Percentiles rank a stretch among this genome's conserved stretches.
Evolutionary conservation across 2,329 filamentous ascomycete genomes (phyloP).

Genomic region (Exophiala aquamarina): DNA sequence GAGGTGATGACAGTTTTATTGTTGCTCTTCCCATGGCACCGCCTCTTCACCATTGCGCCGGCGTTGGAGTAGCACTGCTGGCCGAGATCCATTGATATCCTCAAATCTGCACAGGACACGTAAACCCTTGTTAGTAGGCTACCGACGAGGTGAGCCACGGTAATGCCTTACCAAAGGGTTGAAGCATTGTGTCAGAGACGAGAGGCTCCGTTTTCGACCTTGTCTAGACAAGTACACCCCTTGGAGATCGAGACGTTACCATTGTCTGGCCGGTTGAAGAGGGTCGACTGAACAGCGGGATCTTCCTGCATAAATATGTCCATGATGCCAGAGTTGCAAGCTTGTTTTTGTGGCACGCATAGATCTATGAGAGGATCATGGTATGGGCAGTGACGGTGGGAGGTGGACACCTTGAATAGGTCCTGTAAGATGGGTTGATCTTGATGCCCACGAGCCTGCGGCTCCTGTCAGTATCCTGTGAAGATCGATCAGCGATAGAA

Average conservation of each 20-base stretch:
- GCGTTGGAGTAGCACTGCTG: too few relatives aligned
- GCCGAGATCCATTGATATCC: too few relatives aligned
- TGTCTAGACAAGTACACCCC: constrained; percentile 10
- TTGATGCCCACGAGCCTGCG: not conserved
- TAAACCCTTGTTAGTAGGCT: too few relatives aligned
- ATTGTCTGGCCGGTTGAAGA: constrained; percentile 14
- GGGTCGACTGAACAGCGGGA: constrained; percentile 6
- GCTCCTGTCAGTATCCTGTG: not conserved
- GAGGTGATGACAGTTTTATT: too few relatives aligned
- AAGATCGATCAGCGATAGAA: not conserved
- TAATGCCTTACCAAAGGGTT: not conserved
- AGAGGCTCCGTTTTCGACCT: not conserved
- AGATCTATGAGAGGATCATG: constrained; percentile 8
- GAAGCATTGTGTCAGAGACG: not conserved
- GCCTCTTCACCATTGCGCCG: too few relatives aligned
- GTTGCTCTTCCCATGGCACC: too few relatives aligned
- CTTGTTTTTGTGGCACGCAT: not conserved
- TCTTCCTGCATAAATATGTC: constrained; percentile 8
- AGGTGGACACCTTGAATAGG: not conserved
- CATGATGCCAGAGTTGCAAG: constrained; percentile 4
- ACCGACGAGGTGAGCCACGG: too few relatives aligned
- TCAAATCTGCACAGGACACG: too few relatives aligned
- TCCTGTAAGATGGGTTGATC: not conserved
- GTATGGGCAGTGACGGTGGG: constrained; percentile 4
- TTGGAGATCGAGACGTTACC: constrained; percentile 9